Base-by-base conservation (phyloP, 352 stramenopile genomes). In the Globisporangium spiculum region DNA sequence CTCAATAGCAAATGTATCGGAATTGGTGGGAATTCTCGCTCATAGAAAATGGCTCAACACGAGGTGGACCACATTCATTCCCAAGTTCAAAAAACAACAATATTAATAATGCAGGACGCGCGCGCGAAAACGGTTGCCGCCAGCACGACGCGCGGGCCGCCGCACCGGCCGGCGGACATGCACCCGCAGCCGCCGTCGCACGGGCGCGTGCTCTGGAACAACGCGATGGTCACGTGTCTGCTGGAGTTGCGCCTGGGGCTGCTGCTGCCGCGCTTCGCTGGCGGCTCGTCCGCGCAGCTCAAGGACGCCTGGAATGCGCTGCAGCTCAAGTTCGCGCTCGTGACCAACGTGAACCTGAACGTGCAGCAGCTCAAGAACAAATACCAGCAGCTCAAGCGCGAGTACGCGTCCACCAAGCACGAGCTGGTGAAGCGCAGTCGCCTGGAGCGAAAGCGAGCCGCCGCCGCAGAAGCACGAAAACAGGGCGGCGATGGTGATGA, bases 351-450 rank as follows among this genome's bases (percentile, higher is more conserved):
- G 18, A 41, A 63, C 53, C 54, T 68, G 36, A 54, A 8, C 34
- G 55, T 68, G 50, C 26, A 48, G 24, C 52, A 61, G 52, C 63
- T 68, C 63, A 68, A 68, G 63, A 68, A 68, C 63, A 68, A 68
- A 53, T 68, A 62, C 53, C 63, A 68, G 34, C 63, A 68, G 63
- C 63, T 68, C 53, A 68, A 68, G 63, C 63, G 63, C 53, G 63
- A 68, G 63, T 68, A 62, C 63, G n/a, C 60, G 12, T n/a, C 44
- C 16, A 62, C 63, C 8, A 60, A 53, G 24, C 24, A 46, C 5
- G 50, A 30, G 18, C 53, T 68, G 44, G 26, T 18, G 54, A 60
- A 60, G 18, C 54, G 54, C 14, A 38, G 32, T 24, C 26, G 14
- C 14, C 5, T 48, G 2, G 41, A n/a, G 41, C 14, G 16, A 20